These are phyloP conservation scores for Hyphodiscus hymeniophilus DNA, from an alignment of 495 filamentous ascomycete species.

Conservation along the genomic window DNA sequence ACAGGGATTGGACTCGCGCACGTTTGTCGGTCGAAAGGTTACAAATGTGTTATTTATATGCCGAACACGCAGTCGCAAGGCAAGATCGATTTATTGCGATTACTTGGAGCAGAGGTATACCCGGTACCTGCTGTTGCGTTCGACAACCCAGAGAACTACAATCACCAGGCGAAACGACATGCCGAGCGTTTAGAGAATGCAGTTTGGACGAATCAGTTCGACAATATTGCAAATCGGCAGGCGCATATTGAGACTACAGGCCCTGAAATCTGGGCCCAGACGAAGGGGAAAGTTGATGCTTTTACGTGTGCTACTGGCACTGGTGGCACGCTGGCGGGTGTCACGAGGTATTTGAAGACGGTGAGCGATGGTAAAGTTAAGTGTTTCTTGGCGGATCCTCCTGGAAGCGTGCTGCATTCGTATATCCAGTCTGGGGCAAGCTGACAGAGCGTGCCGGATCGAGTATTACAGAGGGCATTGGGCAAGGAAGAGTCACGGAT, in stretches of 20 bases:
- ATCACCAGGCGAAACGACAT: conserved; percentile 87
- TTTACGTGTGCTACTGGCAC: conserved; percentile 96
- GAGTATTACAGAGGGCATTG: conserved; percentile 96
- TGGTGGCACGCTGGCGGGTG: conserved; percentile 82
- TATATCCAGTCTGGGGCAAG: conserved; percentile 84
- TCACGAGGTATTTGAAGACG: conserved; percentile 83
- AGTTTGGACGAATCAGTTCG: conserved; percentile 99
- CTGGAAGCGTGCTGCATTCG: conserved; percentile 83
- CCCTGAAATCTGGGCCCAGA: conserved; percentile 96
- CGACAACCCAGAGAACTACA: conserved; percentile 94
- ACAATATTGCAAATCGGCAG: conserved; percentile 87
- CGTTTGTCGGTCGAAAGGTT: conserved; percentile 88
- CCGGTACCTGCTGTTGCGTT: conserved; percentile 97
- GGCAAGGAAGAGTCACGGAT: conserved; percentile 92
- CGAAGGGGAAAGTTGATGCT: conserved; percentile 75
- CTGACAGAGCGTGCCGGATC: conserved; percentile 73
- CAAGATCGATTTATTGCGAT: conserved; percentile 86
- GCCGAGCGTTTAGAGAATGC: conserved; percentile 81
- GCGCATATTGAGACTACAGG: conserved; percentile 96
- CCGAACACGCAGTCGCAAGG: conserved; percentile 97
- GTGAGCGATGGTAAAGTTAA: conserved; percentile 75
- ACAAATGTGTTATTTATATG: conserved; percentile 98
- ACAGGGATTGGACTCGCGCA: conserved; percentile 97
- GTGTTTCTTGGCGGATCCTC: conserved; percentile 86
- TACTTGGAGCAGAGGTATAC: conserved; percentile 94